These are phyloP conservation scores for Aspergillaceae sp. DNA, from an alignment of 2,329 filamentous ascomycete species.

Conservation along the genomic window DNA sequence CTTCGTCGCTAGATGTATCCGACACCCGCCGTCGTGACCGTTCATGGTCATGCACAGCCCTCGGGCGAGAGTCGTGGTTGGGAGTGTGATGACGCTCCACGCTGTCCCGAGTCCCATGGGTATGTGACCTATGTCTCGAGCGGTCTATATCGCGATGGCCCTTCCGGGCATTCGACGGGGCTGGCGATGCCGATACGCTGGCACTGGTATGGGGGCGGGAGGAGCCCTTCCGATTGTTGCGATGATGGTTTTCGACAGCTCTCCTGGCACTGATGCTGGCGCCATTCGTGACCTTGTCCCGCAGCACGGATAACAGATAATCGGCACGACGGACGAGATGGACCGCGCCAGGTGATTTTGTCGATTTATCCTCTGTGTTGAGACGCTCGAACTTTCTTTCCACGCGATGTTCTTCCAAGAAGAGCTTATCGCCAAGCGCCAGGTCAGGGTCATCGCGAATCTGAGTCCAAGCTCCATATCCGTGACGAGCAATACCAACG, in stretches of 20 bases:
- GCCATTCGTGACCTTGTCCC: conserved; percentile 70
- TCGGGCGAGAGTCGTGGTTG: conserved; percentile 28
- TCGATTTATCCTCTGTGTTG: conserved; percentile 47
- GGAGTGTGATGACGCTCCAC: conserved; percentile 37
- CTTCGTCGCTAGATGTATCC: conserved; percentile 27
- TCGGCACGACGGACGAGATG: conserved; percentile 91
- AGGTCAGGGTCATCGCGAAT: conserved; percentile 89
- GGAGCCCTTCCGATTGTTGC: conserved; percentile 72
- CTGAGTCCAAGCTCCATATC: conserved; percentile 89
- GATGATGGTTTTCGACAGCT: conserved; percentile 83
- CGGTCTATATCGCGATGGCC: conserved; percentile 35
- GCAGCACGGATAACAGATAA: conserved; percentile 89
- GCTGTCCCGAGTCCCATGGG: conserved; percentile 33
- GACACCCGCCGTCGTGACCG: conserved; percentile 25
- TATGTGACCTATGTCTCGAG: conserved; percentile 32
- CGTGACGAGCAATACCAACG: conserved; percentile 83
- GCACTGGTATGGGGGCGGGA: conserved; percentile 25
- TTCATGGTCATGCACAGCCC: conserved; percentile 25
- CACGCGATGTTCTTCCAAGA: conserved; percentile 94
- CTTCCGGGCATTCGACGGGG: conserved; percentile 35
- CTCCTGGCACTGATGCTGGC: conserved; percentile 58
- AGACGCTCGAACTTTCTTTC: conserved; percentile 90
- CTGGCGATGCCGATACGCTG: conserved; percentile 40
- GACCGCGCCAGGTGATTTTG: conserved; percentile 89
- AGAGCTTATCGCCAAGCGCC: conserved; percentile 81